These are phyloP conservation scores for Starmerella roubikii DNA, from an alignment of 805 yeast genomes.

Conservation along the genomic window DNA sequence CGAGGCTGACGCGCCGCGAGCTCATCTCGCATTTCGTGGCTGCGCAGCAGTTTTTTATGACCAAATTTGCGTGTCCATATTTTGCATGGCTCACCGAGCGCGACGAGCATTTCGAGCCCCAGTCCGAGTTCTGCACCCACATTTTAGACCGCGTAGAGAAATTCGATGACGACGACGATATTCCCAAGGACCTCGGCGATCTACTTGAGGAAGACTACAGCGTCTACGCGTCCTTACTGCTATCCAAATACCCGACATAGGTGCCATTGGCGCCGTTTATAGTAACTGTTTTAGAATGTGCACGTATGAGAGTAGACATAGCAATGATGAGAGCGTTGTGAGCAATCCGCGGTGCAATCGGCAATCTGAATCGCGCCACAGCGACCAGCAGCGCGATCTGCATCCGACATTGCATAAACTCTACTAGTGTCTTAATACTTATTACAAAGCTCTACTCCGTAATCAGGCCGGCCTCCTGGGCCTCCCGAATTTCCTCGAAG, in stretches of 20 bases:
- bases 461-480: conserved; percentile 27
- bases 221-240: no score
- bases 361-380: no score
- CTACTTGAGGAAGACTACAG: background rate
- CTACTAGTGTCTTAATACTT: no score
- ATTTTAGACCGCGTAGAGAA: conserved; percentile 36
- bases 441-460: background rate
- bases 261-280: no score
- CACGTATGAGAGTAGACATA: no score
- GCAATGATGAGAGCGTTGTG: no score
- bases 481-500: conserved; percentile 64
- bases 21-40: conserved; percentile 1
- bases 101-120: conserved; percentile 4
- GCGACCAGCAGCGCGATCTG: no score
- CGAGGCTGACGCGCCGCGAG: no score
- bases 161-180: background rate
- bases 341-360: no score
- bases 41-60: conserved; percentile 12
- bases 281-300: no score
- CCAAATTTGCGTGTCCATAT: conserved; percentile 13
- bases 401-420: no score
- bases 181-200: background rate
- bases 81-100: conserved; percentile 13
- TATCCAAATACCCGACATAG: no score
- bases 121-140: conserved; percentile 1